A percentile compares a stretch with the other conserved stretches of the same genome.
Conservation (phyloP, 768 basidiomycete species). For the Auricularia heimuer region DNA sequence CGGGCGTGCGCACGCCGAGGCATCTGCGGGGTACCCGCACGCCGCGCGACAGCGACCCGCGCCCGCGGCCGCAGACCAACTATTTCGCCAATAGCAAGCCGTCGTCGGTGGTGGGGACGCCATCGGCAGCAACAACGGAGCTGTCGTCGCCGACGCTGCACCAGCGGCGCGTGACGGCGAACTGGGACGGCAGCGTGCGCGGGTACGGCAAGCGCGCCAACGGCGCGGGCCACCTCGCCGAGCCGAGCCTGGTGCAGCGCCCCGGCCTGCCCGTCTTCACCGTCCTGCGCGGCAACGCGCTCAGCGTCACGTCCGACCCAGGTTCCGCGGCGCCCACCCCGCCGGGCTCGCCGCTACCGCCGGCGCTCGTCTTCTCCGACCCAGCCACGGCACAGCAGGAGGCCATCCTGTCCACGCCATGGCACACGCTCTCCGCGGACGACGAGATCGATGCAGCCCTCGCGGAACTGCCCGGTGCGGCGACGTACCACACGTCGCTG, state of each 20-base stretch:
- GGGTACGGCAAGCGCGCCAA: slow-evolving; percentile 37
- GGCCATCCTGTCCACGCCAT: slow-evolving; percentile 1
- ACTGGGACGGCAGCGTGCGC: slow-evolving; percentile 48
- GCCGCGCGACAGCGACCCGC: not conserved
- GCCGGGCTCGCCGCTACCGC: slow-evolving; percentile 30
- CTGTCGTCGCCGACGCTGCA: slow-evolving; percentile 1
- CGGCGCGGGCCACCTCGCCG: slow-evolving; percentile 11
- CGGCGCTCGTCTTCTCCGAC: slow-evolving; percentile 27
- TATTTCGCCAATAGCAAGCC: slow-evolving; percentile 14
- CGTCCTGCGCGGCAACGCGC: slow-evolving; percentile 23
- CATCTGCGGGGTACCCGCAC: slow-evolving; percentile 1
- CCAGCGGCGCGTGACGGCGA: slow-evolving; percentile 12
- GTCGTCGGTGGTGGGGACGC: slow-evolving; percentile 13
- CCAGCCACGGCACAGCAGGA: not conserved
- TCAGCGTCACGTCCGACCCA: not conserved
- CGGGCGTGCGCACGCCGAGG: slow-evolving; percentile 1
- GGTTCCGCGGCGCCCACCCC: slow-evolving; percentile 11
- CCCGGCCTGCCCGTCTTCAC: slow-evolving; percentile 32
- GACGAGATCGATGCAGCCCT: slow-evolving; percentile 2
- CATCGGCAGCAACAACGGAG: not conserved
- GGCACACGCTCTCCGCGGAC: not conserved
- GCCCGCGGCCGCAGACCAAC: slow-evolving; percentile 11
- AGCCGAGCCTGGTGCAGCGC: slow-evolving; percentile 12
- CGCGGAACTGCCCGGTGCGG: not conserved
- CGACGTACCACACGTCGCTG: slow-evolving; percentile 54